These are phyloP conservation scores for Xerocomellus dryophilus DNA, from an alignment of 768 basidiomycete species.

Conservation along the genomic window DNA sequence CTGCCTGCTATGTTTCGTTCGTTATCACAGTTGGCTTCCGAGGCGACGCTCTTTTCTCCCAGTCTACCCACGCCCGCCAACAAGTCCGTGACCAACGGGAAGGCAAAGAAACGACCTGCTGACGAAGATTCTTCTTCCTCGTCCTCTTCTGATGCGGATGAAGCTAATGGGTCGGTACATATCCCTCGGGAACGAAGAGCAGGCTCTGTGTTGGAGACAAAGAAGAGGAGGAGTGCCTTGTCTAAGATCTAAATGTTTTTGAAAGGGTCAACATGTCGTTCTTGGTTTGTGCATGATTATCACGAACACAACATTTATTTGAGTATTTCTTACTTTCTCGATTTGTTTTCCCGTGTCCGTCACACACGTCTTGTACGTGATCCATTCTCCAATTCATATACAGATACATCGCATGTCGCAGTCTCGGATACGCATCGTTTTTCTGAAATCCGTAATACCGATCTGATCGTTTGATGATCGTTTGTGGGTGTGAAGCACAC, in stretches of 20 bases:
- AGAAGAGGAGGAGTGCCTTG: slow-evolving; percentile 24
- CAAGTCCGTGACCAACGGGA: slow-evolving; percentile 27
- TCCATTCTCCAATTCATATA: not conserved
- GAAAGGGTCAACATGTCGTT: not conserved
- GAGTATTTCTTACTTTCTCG: not conserved
- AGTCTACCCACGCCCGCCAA: slow-evolving; percentile 35
- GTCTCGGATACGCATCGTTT: not conserved
- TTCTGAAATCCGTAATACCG: not conserved
- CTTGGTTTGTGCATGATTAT: not conserved
- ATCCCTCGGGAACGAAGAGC: slow-evolving; percentile 60
- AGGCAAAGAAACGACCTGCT: slow-evolving; percentile 18
- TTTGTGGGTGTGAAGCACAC: not conserved
- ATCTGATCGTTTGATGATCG: not conserved
- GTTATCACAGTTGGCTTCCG: slow-evolving; percentile 51
- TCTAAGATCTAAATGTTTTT: not conserved
- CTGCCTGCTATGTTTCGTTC: slow-evolving; percentile 36
- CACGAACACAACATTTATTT: not conserved
- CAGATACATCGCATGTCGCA: not conserved
- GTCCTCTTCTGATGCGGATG: slow-evolving; percentile 42
- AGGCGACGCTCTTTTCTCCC: slow-evolving; percentile 34
- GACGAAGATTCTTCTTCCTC: slow-evolving; percentile 34
- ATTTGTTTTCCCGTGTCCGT: not conserved
- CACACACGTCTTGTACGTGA: not conserved
- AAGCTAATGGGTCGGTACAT: slow-evolving; percentile 40
- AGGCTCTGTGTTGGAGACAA: slow-evolving; percentile 35